phyloP scores from a whole-genome alignment of 371 early-diverging fungal species.

The Gilbertella persicaria region DNA sequence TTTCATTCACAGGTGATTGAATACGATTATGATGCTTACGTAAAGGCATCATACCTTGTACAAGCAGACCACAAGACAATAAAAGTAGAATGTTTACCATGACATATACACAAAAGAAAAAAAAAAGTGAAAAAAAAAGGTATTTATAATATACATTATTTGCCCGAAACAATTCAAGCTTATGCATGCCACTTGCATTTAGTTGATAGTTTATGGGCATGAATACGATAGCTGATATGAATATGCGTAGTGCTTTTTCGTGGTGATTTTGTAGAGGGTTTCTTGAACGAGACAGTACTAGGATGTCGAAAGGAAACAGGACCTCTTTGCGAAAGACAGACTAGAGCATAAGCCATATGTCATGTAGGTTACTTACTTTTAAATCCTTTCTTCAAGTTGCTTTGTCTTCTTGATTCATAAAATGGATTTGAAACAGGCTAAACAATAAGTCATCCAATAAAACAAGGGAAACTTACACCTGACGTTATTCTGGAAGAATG shows the following conservation, averaged over 20 bases:
- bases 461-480: not conserved
- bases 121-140: conserved; percentile 1
- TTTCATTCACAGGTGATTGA: conserved; percentile 9
- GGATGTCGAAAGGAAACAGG: not conserved
- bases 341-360: not conserved
- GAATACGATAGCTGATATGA: conserved; percentile 25
- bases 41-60: conserved; percentile 8
- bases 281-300: not conserved
- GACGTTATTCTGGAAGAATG: conserved; percentile 3
- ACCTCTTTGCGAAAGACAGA: conserved; percentile 2
- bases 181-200: not conserved
- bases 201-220: conserved; percentile 18
- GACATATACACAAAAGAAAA: not conserved
- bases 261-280: not conserved
- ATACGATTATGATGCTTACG: conserved; percentile 10
- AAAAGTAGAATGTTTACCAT: no score
- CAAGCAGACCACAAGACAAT: no score
- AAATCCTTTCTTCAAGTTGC: conserved; percentile 7
- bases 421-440: conserved; percentile 3
- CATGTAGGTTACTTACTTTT: conserved; percentile 7
- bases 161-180: conserved; percentile 3
- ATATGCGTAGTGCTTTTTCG: conserved; percentile 18
- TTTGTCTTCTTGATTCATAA: not conserved
- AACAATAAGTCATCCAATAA: no score
- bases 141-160: conserved; percentile 1